Evolutionary conservation across 768 basidiomycete species (phyloP).

Genomic region (Pleurotus eryngii): DNA sequence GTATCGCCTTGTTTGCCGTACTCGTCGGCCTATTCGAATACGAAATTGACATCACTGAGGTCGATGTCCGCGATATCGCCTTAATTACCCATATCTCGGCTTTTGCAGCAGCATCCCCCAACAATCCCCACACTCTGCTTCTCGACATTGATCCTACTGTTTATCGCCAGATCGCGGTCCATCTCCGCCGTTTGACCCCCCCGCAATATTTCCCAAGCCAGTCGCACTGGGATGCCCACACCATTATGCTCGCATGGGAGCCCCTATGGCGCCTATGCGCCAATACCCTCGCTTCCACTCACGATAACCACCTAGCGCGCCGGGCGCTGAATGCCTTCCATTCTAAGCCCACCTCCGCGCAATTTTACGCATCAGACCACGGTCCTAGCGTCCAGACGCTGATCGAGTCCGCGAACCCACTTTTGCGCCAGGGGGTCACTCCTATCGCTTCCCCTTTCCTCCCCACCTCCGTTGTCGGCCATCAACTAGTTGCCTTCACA

Average conservation of each 20-base stretch:
- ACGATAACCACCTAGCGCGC: constrained; percentile 20
- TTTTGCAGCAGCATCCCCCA: neutral
- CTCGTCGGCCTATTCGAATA: neutral
- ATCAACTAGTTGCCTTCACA: neutral
- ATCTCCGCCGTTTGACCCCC: neutral
- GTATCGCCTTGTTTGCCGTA: neutral
- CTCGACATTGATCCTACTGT: neutral
- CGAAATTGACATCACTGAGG: neutral
- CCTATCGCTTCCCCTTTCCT: neutral
- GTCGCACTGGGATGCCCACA: neutral
- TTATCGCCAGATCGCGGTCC: neutral
- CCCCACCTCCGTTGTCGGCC: neutral
- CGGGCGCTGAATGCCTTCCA: neutral
- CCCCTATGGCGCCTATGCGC: constrained; percentile 42
- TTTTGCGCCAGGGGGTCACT: neutral
- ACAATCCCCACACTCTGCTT: neutral
- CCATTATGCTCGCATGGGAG: constrained; percentile 4
- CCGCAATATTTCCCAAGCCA: constrained; percentile 38
- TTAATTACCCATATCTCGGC: constrained; percentile 2
- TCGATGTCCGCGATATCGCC: neutral
- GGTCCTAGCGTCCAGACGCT: neutral
- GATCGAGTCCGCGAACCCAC: neutral
- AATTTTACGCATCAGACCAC: neutral
- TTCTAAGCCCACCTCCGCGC: neutral
- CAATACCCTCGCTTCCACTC: constrained; percentile 81